A percentile compares a stretch with the other conserved stretches of the same genome.
Conservation (phyloP, 495 filamentous ascomycete genomes). For the Aspergillus heteromorphus region DNA sequence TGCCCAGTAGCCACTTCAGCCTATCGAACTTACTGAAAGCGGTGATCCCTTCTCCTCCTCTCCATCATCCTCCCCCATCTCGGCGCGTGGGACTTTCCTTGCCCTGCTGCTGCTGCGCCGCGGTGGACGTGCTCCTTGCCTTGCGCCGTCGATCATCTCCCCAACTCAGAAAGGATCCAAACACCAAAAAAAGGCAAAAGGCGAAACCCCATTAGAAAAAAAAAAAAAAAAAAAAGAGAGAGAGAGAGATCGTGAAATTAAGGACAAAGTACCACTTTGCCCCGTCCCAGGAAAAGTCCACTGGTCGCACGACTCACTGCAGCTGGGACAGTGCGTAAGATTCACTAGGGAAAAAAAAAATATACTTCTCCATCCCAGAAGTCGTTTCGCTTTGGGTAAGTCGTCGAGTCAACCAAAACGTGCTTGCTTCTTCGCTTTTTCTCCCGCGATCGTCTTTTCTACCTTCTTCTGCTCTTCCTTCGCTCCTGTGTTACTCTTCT, state of each 20-base stretch:
- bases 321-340: conserved; percentile 15
- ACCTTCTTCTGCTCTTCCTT: background rate
- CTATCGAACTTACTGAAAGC: conserved; percentile 2
- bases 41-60: conserved; percentile 8
- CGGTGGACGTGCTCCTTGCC: conserved; percentile 1
- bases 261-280: background rate
- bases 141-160: conserved; percentile 18
- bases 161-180: conserved; percentile 11
- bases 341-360: background rate
- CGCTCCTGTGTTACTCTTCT: background rate
- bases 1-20: conserved; percentile 3
- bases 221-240: conserved; percentile 3
- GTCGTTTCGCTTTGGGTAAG: background rate
- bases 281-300: background rate
- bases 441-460: background rate
- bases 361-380: background rate
- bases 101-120: background rate
- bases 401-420: background rate
- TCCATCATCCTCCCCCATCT: too few relatives aligned
- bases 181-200: conserved; percentile 8
- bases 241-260: background rate
- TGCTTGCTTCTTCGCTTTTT: background rate
- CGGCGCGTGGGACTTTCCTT: background rate
- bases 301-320: conserved; percentile 16
- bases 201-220: too few relatives aligned